Evolutionary conservation across 1,284 basidiomycete species (phyloP), one percentile per base, ranked within the genome.

Genomic region (Rhizopogon parksii): DNA sequence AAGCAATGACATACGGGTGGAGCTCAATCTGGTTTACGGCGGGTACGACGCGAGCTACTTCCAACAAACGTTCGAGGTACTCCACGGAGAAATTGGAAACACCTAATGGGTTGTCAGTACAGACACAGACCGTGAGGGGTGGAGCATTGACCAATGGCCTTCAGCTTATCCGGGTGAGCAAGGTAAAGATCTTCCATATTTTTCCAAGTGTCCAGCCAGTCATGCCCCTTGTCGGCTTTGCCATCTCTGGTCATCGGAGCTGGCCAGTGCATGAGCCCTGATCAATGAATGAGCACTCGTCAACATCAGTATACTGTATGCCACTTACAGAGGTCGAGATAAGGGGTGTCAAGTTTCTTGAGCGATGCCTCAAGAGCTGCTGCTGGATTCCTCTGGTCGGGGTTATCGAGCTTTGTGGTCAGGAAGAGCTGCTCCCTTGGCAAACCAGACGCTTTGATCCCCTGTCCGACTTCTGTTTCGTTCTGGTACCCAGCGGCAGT

Each of bases 11-110:
- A 49, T 47, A 85, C 71, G 87, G 85, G 67, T 91, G 88, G 35
- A 86, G 74, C 69, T 90, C 88, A 52, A 88, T 74, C 68, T 91
- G 89, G 68, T 91, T 90, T 32, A 85, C 83, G 2, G 86, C 88
- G n/a, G 89, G 89, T 24, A 84, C 69, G 52, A 88, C 73, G 32
- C 77, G 79, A 48, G 80, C 77, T 36, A 75, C 72, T 54, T 74
- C 73, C 36, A 90, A 70, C 34, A 88, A 72, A 34, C 77, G 71
- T 54, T 79, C 70, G 38, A 88, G 68, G 66, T 72, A 85, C 52
- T 77, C 66, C 47, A 82, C 71, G 17, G 80, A 84, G 60, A 86
- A 78, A 70, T 88, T 88, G 51, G 83, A 86, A 43, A 88, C 80
- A 58, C 84, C 79, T 77, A 35, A 34, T 36, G 34, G 8, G 48